phyloP scores from a whole-genome alignment of 2,329 filamentous ascomycete species.

The Alternaria sp. region DNA sequence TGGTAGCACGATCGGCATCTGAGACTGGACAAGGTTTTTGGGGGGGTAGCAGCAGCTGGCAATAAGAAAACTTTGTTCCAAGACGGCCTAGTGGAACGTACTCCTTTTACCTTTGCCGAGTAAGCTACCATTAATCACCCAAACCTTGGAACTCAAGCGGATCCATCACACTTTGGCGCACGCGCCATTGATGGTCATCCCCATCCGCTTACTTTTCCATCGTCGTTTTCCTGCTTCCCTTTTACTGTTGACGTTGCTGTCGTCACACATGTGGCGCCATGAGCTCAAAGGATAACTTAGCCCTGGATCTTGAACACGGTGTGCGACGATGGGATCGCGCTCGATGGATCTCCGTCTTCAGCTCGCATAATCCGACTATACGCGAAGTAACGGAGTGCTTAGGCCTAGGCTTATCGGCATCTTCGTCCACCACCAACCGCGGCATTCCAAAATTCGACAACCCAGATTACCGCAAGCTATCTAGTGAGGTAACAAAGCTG shows the following conservation, averaged over 20 bases:
- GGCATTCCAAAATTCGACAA: conserved; percentile 53
- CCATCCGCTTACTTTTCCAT: conserved; percentile 25
- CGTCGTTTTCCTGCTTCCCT: conserved; percentile 22
- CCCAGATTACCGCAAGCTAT: conserved; percentile 49
- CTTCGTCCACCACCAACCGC: conserved; percentile 49
- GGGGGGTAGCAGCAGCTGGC: conserved; percentile 23
- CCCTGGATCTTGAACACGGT: conserved; percentile 43
- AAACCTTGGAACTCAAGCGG: conserved; percentile 23
- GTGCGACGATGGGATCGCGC: conserved; percentile 48
- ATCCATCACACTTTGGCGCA: conserved; percentile 31
- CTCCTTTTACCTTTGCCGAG: conserved; percentile 40
- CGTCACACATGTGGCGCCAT: conserved; percentile 38
- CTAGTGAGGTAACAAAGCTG: conserved; percentile 48
- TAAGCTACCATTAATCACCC: conserved; percentile 28
- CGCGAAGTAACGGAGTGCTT: conserved; percentile 51
- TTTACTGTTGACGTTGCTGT: conserved; percentile 5
- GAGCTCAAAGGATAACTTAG: conserved; percentile 45
- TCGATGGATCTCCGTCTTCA: conserved; percentile 50
- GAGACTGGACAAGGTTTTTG: conserved; percentile 39
- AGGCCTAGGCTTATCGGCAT: conserved; percentile 46
- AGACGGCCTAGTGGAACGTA: conserved; percentile 39
- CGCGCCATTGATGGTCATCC: conserved; percentile 33
- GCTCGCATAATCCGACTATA: conserved; percentile 50
- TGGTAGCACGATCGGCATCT: conserved; percentile 34
- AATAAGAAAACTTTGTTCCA: conserved; percentile 41